These are phyloP conservation scores for Coniochaeta hoffmannii DNA, from an alignment of 2,329 filamentous ascomycete species.

Conservation along the genomic window DNA sequence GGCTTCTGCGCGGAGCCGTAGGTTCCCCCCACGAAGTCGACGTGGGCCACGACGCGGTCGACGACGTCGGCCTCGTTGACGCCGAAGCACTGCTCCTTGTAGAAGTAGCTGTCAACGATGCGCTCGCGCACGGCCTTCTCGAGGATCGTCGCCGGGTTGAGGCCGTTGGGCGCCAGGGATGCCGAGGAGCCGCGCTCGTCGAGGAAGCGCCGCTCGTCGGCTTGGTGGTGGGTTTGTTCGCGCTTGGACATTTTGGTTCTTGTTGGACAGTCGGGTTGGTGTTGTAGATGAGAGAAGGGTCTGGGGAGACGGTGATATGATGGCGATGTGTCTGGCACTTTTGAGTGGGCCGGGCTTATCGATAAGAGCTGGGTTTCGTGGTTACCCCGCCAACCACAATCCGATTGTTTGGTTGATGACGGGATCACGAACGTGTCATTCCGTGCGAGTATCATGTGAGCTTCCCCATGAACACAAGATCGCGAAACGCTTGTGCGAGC, in stretches of 20 bases:
- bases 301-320: neutral
- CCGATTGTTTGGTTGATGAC: constrained; percentile 3
- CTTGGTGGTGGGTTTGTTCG: constrained; percentile 45
- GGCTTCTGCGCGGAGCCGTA: constrained; percentile 80
- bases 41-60: constrained; percentile 77
- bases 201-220: constrained; percentile 75
- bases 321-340: neutral
- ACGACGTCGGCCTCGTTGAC: constrained; percentile 79
- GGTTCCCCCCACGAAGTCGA: constrained; percentile 81
- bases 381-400: constrained; percentile 33
- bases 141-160: constrained; percentile 92
- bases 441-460: neutral
- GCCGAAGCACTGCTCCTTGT: constrained; percentile 97
- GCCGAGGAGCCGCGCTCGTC: constrained; percentile 82
- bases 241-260: neutral
- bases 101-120: constrained; percentile 93
- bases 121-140: constrained; percentile 94
- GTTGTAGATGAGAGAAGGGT: neutral
- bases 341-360: constrained; percentile 13
- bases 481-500: neutral
- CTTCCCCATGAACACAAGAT: neutral
- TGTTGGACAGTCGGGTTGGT: constrained; percentile 9
- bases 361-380: constrained; percentile 25
- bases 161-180: constrained; percentile 70
- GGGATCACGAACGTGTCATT: constrained; percentile 1